These are phyloP conservation scores for Populus ilicifolia DNA, from an alignment of 345 rosid species.

Conservation along the genomic window DNA sequence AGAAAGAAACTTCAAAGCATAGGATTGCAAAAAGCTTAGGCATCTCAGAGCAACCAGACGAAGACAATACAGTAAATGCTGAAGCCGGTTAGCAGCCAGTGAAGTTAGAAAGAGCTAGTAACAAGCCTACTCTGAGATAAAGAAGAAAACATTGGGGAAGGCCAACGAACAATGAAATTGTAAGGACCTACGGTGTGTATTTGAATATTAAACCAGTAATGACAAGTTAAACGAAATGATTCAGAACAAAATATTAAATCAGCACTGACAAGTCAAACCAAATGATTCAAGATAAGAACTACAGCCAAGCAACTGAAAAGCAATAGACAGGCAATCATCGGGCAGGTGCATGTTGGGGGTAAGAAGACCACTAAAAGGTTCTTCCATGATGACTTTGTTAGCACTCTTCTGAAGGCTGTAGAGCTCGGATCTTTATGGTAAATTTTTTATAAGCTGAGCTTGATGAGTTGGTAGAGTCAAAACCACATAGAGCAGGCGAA, in stretches of 20 bases:
- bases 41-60: constrained; percentile 60
- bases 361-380: constrained; percentile 18
- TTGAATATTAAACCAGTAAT: constrained; percentile 59
- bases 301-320: constrained; percentile 47
- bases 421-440: constrained; percentile 44
- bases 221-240: constrained; percentile 77
- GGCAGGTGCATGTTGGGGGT: constrained; percentile 53
- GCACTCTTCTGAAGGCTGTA: constrained; percentile 50
- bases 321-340: constrained; percentile 67
- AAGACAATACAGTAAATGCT: constrained; percentile 48
- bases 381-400: constrained; percentile 42
- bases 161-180: constrained; percentile 53
- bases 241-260: constrained; percentile 54
- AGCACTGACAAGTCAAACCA: constrained; percentile 66
- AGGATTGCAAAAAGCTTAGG: constrained; percentile 37
- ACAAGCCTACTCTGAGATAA: constrained; percentile 33
- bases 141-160: constrained; percentile 18
- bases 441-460: constrained; percentile 42
- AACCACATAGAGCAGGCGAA: constrained; percentile 52
- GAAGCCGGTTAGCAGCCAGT: constrained; percentile 61
- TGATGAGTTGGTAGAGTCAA: constrained; percentile 44
- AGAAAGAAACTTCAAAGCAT: constrained; percentile 45
- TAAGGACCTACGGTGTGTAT: constrained; percentile 45
- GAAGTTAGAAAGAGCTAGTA: constrained; percentile 41
- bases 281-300: constrained; percentile 59